These are phyloP conservation scores for Massariosphaeria phaeospora DNA, from an alignment of 495 filamentous ascomycete genomes.

Conservation along the genomic window DNA sequence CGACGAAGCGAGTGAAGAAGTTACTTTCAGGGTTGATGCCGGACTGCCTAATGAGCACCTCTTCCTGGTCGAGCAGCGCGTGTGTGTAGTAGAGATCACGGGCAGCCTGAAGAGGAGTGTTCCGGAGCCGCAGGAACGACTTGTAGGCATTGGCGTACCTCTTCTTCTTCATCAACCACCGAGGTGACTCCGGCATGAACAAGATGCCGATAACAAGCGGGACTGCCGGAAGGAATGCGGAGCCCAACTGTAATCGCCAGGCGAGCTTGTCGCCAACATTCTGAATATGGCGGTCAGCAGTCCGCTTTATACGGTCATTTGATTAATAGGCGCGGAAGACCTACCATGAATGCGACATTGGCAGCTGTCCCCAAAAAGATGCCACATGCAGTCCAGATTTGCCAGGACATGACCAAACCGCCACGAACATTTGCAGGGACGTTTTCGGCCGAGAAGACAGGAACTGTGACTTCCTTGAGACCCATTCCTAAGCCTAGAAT, in stretches of 20 bases:
- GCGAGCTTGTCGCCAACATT: slow-evolving; percentile 51
- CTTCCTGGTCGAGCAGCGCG: slow-evolving; percentile 48
- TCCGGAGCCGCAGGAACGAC: slow-evolving; percentile 58
- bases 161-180: slow-evolving; percentile 62
- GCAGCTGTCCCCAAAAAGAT: slow-evolving; percentile 59
- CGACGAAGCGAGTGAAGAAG: slow-evolving; percentile 47
- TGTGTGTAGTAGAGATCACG: slow-evolving; percentile 74
- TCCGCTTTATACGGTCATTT: background rate
- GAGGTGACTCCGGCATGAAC: slow-evolving; percentile 60
- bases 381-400: slow-evolving; percentile 54
- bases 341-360: slow-evolving; percentile 51
- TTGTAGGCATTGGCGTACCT: slow-evolving; percentile 51
- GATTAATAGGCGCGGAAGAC: background rate
- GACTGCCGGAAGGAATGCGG: slow-evolving; percentile 66
- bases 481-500: slow-evolving; percentile 64
- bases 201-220: slow-evolving; percentile 58
- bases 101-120: slow-evolving; percentile 63
- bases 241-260: slow-evolving; percentile 62
- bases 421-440: slow-evolving; percentile 58
- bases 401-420: slow-evolving; percentile 61
- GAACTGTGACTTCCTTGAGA: slow-evolving; percentile 50
- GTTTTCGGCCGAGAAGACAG: slow-evolving; percentile 60
- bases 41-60: slow-evolving; percentile 38
- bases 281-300: slow-evolving; percentile 9
- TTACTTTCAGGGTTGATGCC: slow-evolving; percentile 21